A percentile compares a stretch with the other conserved stretches of the same genome.
phyloP scores from a whole-genome alignment of 192 early-diverging fungal species.

The Pecoramyces ruminantium region DNA sequence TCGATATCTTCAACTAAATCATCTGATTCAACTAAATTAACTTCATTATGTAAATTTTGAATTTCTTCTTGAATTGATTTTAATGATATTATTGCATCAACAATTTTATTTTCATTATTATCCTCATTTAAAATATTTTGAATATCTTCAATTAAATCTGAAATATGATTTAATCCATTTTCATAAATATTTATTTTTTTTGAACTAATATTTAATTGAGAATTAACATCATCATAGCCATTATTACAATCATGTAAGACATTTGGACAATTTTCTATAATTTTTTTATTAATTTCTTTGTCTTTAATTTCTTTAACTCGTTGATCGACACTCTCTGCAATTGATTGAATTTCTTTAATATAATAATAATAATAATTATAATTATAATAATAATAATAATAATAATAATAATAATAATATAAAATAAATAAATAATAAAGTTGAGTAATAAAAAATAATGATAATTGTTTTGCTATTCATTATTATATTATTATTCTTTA shows the following conservation, averaged over 20 bases:
- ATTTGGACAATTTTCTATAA: background rate
- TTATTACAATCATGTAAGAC: background rate
- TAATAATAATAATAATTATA: too few relatives aligned
- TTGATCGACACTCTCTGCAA: background rate
- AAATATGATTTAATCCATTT: background rate
- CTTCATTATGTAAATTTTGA: background rate
- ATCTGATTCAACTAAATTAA: background rate
- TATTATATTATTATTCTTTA: too few relatives aligned
- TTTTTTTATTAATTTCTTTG: background rate
- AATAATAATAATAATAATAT: too few relatives aligned
- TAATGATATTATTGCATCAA: background rate
- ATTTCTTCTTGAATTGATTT: background rate
- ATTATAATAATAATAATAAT: too few relatives aligned
- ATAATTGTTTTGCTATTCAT: too few relatives aligned
- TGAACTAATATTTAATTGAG: background rate
- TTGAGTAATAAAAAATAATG: too few relatives aligned
- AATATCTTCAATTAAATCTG: background rate
- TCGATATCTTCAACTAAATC: background rate
- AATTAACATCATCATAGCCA: background rate
- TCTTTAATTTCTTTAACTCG: background rate
- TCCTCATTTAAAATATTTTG: background rate
- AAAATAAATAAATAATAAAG: too few relatives aligned
- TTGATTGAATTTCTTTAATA: background rate
- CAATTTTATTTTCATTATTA: background rate
- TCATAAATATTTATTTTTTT: background rate